Evolutionary conservation across 2,329 filamentous ascomycete genomes (phyloP).

Genomic region (Pyricularia grisea): DNA sequence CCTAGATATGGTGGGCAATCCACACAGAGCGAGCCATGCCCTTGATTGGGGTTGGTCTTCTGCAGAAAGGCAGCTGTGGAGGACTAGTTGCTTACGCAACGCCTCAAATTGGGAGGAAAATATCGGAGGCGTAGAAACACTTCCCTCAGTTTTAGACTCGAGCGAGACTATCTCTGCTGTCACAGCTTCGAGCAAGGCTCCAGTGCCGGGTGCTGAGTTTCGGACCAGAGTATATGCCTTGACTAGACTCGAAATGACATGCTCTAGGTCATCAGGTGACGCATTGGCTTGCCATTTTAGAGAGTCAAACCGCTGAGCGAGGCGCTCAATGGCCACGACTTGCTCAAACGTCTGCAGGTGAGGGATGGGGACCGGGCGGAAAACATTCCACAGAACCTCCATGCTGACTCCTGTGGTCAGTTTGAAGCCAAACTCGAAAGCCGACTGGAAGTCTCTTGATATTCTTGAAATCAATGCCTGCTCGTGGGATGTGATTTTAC

Average conservation of each 20-base stretch:
- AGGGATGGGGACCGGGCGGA: conserved; percentile 54
- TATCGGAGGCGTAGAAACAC: conserved; percentile 35
- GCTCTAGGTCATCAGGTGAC: conserved; percentile 39
- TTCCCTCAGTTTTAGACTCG: conserved; percentile 33
- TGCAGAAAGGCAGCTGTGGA: conserved; percentile 21
- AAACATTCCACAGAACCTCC: conserved; percentile 66
- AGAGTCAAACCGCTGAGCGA: conserved; percentile 51
- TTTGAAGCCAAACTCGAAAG: conserved; percentile 62
- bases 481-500: conserved; percentile 14
- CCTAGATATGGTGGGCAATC: conserved; percentile 30
- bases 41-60: conserved; percentile 8
- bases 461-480: conserved; percentile 29
- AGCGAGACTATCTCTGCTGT: conserved; percentile 41
- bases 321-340: conserved; percentile 39
- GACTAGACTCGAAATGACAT: conserved; percentile 43
- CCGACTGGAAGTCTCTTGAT: conserved; percentile 33
- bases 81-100: conserved; percentile 40
- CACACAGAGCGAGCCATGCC: conserved; percentile 38
- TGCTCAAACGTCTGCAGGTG: conserved; percentile 34
- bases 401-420: conserved; percentile 69
- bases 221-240: conserved; percentile 48
- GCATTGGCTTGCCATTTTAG: conserved; percentile 49
- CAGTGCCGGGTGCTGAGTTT: conserved; percentile 28
- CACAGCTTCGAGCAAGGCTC: conserved; percentile 39
- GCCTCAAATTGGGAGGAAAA: conserved; percentile 46